Evolutionary conservation across 306 rosid genomes (phyloP), one percentile per base, ranked within the genome.

Genomic region (Pterocarpus santalinus): DNA sequence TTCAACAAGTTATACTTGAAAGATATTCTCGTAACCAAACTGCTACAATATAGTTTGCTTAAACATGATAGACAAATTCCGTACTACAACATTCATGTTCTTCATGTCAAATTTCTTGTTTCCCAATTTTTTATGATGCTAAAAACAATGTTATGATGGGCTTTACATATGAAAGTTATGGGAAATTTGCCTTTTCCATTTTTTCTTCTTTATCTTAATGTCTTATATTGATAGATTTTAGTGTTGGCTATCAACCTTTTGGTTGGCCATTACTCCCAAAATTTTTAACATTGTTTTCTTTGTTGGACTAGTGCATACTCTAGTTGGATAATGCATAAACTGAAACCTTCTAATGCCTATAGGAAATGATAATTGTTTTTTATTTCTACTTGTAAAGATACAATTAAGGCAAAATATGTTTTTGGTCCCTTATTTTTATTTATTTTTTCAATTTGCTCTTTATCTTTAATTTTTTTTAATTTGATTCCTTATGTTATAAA

Each of bases 61-160:
- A n/a, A 33, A 62, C 65, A 7, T 72, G 65, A 33, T 58, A 61
- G 35, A 1, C 62, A 69, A 36, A 58, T 76, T 53, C 72, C 55
- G 14, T 38, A 51, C 15, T 75, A 49, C 17, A 22, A 22, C 52
- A 61, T 41, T 22, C 66, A 57, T 64, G 55, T 66, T 63, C 11
- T 44, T 51, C 78, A 77, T 61, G 12, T 78, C 79, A 43, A 30
- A 30, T 43, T 76, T 80, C 60, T 10, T 55, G 33, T 71, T 38
- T 56, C 69, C 38, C 13, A 65, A 47, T 56, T 60, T 47, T 56
- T 32, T 7, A 2, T 68, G 61, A 15, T 46, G 57, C 43, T 68
- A 30, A 35, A 68, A 49, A 75, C 57, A 62, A 34, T 75, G 77
- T 32, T 38, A 65, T 58, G 1, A 3, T 3, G 63, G 69, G 44